Evolutionary conservation across 345 rosid genomes (phyloP).

Genomic region (Reutealis trisperma): DNA sequence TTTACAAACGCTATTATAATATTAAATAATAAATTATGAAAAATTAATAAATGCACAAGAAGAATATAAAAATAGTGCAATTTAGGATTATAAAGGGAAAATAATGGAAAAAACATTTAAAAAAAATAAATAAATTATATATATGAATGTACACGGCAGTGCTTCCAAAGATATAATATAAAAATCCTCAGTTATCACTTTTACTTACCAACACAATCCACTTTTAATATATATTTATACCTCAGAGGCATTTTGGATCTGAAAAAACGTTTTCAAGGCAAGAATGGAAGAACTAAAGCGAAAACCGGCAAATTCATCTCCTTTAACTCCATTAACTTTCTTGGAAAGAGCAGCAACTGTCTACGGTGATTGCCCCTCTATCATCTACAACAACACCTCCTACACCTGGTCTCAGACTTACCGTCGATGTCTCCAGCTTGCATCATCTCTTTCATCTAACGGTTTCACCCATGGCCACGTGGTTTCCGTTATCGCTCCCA

Average conservation of each 20-base stretch:
- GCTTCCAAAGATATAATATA: no score
- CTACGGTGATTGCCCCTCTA: conserved; percentile 71
- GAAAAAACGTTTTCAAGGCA: neutral
- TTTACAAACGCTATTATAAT: no score
- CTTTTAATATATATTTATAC: neutral
- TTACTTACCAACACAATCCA: no score
- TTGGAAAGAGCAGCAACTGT: conserved; percentile 67
- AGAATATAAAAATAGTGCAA: no score
- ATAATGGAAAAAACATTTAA: no score
- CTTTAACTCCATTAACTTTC: conserved; percentile 48
- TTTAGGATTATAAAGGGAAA: no score
- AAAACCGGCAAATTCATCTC: conserved; percentile 44
- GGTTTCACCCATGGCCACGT: conserved; percentile 57
- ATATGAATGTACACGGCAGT: no score
- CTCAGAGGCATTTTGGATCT: neutral
- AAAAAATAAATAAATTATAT: no score
- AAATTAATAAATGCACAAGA: no score
- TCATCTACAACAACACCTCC: conserved; percentile 51
- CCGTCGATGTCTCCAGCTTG: conserved; percentile 69
- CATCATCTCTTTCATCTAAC: conserved; percentile 60
- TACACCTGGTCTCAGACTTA: conserved; percentile 77
- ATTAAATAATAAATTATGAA: no score
- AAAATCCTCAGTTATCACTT: neutral
- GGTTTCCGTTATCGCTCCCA: conserved; percentile 72
- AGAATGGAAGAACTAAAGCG: conserved; percentile 41